Evolutionary conservation across 2,329 filamentous ascomycete species (phyloP), one percentile per base, ranked within the genome.

Genomic region (Ceratocystis cubensis): DNA sequence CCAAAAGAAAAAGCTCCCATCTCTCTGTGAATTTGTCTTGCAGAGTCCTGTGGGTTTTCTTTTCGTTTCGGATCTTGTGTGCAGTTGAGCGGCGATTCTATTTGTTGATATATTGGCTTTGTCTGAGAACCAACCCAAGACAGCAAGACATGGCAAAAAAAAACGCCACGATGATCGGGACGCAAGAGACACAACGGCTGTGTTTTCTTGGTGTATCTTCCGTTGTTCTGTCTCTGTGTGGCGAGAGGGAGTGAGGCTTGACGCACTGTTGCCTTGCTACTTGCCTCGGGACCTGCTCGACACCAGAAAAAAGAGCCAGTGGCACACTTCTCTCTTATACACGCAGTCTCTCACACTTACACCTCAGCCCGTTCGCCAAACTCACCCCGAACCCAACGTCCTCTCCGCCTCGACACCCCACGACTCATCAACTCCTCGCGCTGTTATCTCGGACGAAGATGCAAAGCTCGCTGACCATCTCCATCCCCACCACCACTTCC

Each of bases 81-180:
- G 22, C 48, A 15, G 22, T 53, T 15, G 6, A 25, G 48, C 48
- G 22, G 48, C 48, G 20, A 53, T 53, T 53, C 48, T 22, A 53
- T 53, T 53, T 53, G 48, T 15, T 53, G 48, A 53, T 53, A 53
- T 53, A 53, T 53, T 53, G 48, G 8, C 48, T 53, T 53, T 28
- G 20, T 28, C 20, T 10, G 13, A 25, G 20, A 53, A 25, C 48
- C 48, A 53, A 28, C 37, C 37, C 37, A 41, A 41, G 37, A 41
- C 37, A 41, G 4, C 37, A 41, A 41, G 37, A 41, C 37, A 41
- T 41, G 48, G 25, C 48, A 53, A 10, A 28, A 28, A 5, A 22
- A 53, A 53, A 53, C 22, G 48, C 48, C 48, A 53, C 48, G 22
- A 15, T 15, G 3, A 10, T 10, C 48, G 48, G 48, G 48, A 53